phyloP scores from a whole-genome alignment of 2,329 filamentous ascomycete species.

The Pseudogymnoascus sp. region DNA sequence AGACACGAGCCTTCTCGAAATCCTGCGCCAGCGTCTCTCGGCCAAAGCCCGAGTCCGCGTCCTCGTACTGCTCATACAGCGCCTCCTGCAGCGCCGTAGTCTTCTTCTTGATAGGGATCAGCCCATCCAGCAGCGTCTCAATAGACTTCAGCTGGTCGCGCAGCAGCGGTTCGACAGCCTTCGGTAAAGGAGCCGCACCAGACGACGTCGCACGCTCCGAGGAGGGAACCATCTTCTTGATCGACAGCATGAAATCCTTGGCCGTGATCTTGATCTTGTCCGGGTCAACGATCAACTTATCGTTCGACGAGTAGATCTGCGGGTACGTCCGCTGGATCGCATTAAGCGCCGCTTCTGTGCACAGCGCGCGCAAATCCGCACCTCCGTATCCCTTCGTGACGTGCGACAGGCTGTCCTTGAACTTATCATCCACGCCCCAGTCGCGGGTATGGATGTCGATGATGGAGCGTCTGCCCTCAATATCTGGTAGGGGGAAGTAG shows the following conservation, averaged over 20 bases:
- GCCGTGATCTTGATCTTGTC: slow-evolving; percentile 77
- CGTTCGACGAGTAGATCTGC: slow-evolving; percentile 85
- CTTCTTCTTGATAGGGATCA: slow-evolving; percentile 78
- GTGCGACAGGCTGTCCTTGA: slow-evolving; percentile 78
- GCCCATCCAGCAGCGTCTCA: slow-evolving; percentile 59
- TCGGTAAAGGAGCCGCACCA: slow-evolving; percentile 72
- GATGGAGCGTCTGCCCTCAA: slow-evolving; percentile 73
- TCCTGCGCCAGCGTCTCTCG: slow-evolving; percentile 68
- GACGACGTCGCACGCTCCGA: slow-evolving; percentile 85
- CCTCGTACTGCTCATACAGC: slow-evolving; percentile 78
- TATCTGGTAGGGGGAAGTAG: slow-evolving; percentile 87
- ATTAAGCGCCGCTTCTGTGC: slow-evolving; percentile 92
- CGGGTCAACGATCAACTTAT: slow-evolving; percentile 84
- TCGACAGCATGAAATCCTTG: slow-evolving; percentile 93
- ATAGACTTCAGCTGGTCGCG: slow-evolving; percentile 65
- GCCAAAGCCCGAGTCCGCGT: slow-evolving; percentile 75
- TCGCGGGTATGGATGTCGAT: slow-evolving; percentile 92
- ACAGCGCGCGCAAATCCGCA: slow-evolving; percentile 87
- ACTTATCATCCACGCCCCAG: slow-evolving; percentile 73
- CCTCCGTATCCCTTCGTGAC: slow-evolving; percentile 94
- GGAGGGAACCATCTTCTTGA: slow-evolving; percentile 93
- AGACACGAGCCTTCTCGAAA: slow-evolving; percentile 82
- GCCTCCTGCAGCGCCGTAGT: slow-evolving; percentile 88
- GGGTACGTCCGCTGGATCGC: slow-evolving; percentile 92
- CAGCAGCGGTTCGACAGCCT: slow-evolving; percentile 73